phyloP scores from a whole-genome alignment of 805 yeast genomes.

The Helenozyma baotianmanensis region DNA sequence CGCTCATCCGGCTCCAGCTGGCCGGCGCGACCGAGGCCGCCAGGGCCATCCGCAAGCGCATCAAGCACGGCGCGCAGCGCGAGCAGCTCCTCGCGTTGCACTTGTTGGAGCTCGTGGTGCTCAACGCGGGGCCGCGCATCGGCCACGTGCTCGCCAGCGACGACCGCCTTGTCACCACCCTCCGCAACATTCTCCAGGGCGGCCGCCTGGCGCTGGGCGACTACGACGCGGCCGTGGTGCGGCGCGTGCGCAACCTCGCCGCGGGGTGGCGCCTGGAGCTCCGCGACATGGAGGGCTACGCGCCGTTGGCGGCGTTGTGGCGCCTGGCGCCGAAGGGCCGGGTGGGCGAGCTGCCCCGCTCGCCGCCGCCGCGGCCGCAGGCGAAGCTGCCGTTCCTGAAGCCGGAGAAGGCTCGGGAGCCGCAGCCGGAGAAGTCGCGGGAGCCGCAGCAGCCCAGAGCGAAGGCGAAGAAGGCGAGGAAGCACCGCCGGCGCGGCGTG shows the following conservation, averaged over 20 bases:
- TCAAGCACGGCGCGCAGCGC: slow-evolving; percentile 72
- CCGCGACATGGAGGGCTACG: slow-evolving; percentile 44
- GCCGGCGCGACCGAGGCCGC: slow-evolving; percentile 70
- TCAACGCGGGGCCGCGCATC: slow-evolving; percentile 41
- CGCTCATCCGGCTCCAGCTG: slow-evolving; percentile 41
- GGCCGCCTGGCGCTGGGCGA: slow-evolving; percentile 32
- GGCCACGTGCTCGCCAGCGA: slow-evolving; percentile 57
- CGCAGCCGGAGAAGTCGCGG: slow-evolving; percentile 2
- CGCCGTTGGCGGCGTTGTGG: slow-evolving; percentile 45
- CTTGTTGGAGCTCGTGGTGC: slow-evolving; percentile 34
- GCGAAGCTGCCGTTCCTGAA: slow-evolving; percentile 19
- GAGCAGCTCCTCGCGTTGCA: slow-evolving; percentile 65
- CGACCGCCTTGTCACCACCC: slow-evolving; percentile 58
- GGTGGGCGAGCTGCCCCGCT: slow-evolving; percentile 2
- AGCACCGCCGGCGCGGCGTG: slow-evolving; percentile 10
- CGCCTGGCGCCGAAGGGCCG: slow-evolving; percentile 34
- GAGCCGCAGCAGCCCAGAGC: not conserved
- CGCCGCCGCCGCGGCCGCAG: slow-evolving; percentile 23
- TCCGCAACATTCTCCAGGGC: slow-evolving; percentile 47
- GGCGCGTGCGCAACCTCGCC: slow-evolving; percentile 48
- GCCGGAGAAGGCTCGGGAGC: slow-evolving; percentile 11
- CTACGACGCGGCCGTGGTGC: slow-evolving; percentile 40
- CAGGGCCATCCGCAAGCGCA: slow-evolving; percentile 78
- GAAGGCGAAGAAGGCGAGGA: slow-evolving; percentile 1
- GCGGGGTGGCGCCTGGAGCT: slow-evolving; percentile 65